Percentiles rank a stretch among this genome's conserved stretches.
Evolutionary conservation across 768 basidiomycete species (phyloP).

Genomic region (Kwoniella shandongensis): DNA sequence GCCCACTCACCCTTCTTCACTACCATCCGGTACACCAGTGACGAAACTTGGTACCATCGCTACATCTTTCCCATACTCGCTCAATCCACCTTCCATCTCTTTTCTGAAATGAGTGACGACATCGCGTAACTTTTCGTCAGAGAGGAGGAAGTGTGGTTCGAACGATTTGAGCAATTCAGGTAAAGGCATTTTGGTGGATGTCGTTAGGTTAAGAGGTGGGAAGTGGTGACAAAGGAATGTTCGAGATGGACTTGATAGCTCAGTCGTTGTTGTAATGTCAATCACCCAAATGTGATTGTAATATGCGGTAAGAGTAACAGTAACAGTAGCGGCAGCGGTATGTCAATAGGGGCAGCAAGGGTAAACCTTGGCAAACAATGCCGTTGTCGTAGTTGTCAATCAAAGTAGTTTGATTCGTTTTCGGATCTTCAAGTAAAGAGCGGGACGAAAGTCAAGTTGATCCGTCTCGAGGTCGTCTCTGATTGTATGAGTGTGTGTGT

Average conservation of each 20-base stretch:
- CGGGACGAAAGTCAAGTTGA: too few relatives aligned
- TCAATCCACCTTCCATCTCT: conserved; percentile 74
- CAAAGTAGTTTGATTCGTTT: too few relatives aligned
- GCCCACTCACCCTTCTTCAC: conserved; percentile 84
- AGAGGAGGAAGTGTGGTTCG: conserved; percentile 70
- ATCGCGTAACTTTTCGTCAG: conserved; percentile 62
- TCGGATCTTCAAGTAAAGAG: too few relatives aligned
- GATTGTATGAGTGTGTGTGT: too few relatives aligned
- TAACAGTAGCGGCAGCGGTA: too few relatives aligned
- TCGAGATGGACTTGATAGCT: background rate
- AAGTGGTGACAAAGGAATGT: background rate
- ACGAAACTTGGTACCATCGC: conserved; percentile 99
- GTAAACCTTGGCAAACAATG: too few relatives aligned
- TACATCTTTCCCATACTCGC: conserved; percentile 72
- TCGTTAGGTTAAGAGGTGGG: background rate
- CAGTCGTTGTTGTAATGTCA: too few relatives aligned
- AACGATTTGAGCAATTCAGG: conserved; percentile 62
- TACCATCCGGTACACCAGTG: conserved; percentile 89
- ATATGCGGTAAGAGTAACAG: too few relatives aligned
- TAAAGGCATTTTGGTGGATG: conserved; percentile 37
- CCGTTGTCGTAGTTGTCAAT: too few relatives aligned
- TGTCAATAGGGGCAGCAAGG: too few relatives aligned
- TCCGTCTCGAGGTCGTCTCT: too few relatives aligned
- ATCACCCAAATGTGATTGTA: too few relatives aligned
- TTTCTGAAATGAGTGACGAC: conserved; percentile 77